Evolutionary conservation across 164 flowering plant species (phyloP).

Genomic region (Echeveria elegans): DNA sequence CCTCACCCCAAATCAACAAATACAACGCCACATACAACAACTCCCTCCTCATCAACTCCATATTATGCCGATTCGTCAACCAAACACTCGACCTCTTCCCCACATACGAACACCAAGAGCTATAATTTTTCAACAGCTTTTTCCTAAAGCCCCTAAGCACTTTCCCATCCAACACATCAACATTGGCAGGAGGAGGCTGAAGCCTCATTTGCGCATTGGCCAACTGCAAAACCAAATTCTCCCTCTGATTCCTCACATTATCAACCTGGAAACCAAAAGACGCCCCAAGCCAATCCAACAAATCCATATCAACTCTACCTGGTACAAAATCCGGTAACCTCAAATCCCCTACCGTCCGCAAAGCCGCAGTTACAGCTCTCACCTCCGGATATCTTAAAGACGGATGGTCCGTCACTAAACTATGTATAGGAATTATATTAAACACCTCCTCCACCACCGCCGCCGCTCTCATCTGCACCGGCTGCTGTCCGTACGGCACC

Average conservation of each 20-base stretch:
- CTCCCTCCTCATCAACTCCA: constrained; percentile 35
- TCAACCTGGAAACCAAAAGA: constrained; percentile 54
- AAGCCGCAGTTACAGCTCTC: constrained; percentile 50
- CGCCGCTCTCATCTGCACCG: constrained; percentile 19
- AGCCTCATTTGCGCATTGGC: constrained; percentile 68
- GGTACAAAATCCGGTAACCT: constrained; percentile 31
- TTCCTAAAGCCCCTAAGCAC: constrained; percentile 43
- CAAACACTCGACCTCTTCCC: constrained; percentile 32
- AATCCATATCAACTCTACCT: constrained; percentile 37
- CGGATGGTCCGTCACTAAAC: constrained; percentile 61
- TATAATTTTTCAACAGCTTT: constrained; percentile 37
- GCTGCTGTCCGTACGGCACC: constrained; percentile 10
- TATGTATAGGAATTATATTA: constrained; percentile 58
- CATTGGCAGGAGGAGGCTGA: constrained; percentile 49
- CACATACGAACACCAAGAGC: constrained; percentile 48
- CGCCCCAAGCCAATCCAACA: constrained; percentile 56
- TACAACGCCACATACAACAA: constrained; percentile 41
- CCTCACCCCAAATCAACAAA: constrained; percentile 54
- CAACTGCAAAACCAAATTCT: constrained; percentile 55
- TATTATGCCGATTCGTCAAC: constrained; percentile 21
- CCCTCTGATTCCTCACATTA: constrained; percentile 59
- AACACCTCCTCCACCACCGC: constrained; percentile 8
- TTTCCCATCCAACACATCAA: constrained; percentile 37
- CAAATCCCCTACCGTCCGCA: constrained; percentile 49
- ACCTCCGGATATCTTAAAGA: constrained; percentile 63